Evolutionary conservation across 345 rosid genomes (phyloP), one percentile per base, ranked within the genome.

Genomic region (Rhodamnia rubescens): DNA sequence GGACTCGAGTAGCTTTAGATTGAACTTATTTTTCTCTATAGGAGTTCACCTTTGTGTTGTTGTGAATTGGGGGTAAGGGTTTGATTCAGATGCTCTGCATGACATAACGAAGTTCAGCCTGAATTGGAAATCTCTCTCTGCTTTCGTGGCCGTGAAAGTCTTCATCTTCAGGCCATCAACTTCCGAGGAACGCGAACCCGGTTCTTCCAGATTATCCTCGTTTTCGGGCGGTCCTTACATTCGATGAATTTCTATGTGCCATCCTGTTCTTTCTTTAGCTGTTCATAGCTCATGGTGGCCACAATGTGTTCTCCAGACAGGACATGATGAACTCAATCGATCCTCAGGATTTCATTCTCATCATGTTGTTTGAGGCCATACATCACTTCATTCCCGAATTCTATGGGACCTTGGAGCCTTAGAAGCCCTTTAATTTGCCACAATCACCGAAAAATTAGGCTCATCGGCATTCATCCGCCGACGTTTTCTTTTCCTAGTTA

Each of bases 71-170:
- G 78, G 78, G 3, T 16, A 18, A 64, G 12, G 44, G 78, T 64
- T 36, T 64, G 78, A 64, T 64, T 64, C 12, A 69, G 78, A 69
- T 69, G 21, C 47, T 69, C 44, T 96, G 36, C 90, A 69, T 50
- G 95, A 95, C n/a, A 90, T 94, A 85, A 97, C 93, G 90, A 90
- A 90, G 96, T 96, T 93, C 51, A 26, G 91, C 85, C 42, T 16
- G 11, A 64, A 8, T 32, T 2, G 47, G 24, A 69, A 69, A 29
- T 61, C 74, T 53, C 55, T 53, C 8, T 40, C 74, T 36, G 13
- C 24, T 69, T 69, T 32, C 78, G 4, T 18, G 78, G 24, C 47
- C 8, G 44, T 32, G 44, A 32, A 29, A 27, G 13, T 32, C 78
- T 32, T 69, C 44, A 29, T 16, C 78, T 69, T 69, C 78, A 69